phyloP scores from a whole-genome alignment of 225 moss, liverwort and hornwort genomes.

The Antitrichia curtipendula region DNA sequence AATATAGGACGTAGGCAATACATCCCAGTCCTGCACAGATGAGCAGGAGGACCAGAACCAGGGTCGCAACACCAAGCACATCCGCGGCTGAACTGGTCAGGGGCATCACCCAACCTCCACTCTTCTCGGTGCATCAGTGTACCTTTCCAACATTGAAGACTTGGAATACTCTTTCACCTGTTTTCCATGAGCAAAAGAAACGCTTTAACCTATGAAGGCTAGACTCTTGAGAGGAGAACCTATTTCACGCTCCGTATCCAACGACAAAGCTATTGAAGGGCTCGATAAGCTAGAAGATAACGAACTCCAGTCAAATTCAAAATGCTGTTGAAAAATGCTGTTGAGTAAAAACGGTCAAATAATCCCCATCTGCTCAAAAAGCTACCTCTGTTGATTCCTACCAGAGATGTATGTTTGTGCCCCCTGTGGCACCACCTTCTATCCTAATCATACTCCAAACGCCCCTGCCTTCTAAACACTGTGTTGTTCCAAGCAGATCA shows the following conservation, averaged over 20 bases:
- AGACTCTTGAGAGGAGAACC: background rate
- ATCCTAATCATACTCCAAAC: conserved; percentile 10
- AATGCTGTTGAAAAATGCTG: background rate
- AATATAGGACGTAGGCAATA: conserved; percentile 81
- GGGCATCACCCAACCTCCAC: conserved; percentile 96
- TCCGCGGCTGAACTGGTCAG: conserved; percentile 98
- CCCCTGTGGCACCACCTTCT: conserved; percentile 14
- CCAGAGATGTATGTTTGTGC: background rate
- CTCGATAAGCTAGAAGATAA: background rate
- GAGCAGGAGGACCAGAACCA: conserved; percentile 86
- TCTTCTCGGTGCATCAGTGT: conserved; percentile 51
- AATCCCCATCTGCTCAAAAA: background rate
- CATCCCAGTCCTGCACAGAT: conserved; percentile 81
- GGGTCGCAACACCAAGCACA: conserved; percentile 90
- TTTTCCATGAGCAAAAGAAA: conserved; percentile 15
- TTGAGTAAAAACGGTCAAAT: background rate
- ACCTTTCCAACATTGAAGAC: conserved; percentile 39
- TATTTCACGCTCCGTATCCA: background rate
- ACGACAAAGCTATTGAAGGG: background rate
- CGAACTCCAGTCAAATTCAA: background rate
- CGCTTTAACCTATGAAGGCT: background rate
- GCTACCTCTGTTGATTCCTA: conserved; percentile 9
- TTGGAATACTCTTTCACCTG: conserved; percentile 14
- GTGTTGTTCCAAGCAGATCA: background rate
- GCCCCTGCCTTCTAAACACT: background rate